Conservation (phyloP, 305 asterid species). For the Plantago coronopus region DNA sequence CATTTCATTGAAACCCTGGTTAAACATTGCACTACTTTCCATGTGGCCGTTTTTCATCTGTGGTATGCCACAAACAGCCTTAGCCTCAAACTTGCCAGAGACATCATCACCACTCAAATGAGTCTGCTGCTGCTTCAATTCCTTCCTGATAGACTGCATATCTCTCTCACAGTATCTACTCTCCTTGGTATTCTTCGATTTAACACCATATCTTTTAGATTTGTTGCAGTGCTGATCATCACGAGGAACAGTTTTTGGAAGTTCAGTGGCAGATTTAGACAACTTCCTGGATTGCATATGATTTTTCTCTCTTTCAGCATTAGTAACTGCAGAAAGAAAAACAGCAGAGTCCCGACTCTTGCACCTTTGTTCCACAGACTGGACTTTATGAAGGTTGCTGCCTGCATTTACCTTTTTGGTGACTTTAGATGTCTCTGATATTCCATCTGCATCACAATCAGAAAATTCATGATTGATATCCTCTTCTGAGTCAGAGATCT, state of each 20-base stretch:
- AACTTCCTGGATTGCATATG: constrained; percentile 23
- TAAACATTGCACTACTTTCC: constrained; percentile 22
- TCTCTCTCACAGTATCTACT: constrained; percentile 28
- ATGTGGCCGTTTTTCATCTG: constrained; percentile 23
- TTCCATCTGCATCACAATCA: constrained; percentile 39
- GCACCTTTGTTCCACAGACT: constrained; percentile 28
- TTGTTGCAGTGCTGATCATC: constrained; percentile 25
- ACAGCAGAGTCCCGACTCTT: constrained; percentile 28
- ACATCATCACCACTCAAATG: constrained; percentile 25
- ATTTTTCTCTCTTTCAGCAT: constrained; percentile 25
- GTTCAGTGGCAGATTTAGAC: constrained; percentile 18
- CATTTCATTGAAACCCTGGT: constrained; percentile 26
- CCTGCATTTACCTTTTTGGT: constrained; percentile 24
- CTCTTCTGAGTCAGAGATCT: constrained; percentile 42
- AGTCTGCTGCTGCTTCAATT: constrained; percentile 24
- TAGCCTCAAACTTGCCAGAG: constrained; percentile 28
- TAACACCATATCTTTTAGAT: constrained; percentile 23
- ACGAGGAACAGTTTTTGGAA: constrained; percentile 19
- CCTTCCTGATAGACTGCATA: constrained; percentile 25
- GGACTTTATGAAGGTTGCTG: constrained; percentile 22
- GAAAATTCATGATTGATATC: constrained; percentile 27
- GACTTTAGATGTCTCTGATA: constrained; percentile 29
- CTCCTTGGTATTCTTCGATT: constrained; percentile 23
- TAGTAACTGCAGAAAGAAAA: constrained; percentile 26
- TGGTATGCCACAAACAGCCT: constrained; percentile 26